These are phyloP conservation scores for Pseudohyphozyma bogoriensis DNA, from an alignment of 768 basidiomycete species.

Conservation along the genomic window DNA sequence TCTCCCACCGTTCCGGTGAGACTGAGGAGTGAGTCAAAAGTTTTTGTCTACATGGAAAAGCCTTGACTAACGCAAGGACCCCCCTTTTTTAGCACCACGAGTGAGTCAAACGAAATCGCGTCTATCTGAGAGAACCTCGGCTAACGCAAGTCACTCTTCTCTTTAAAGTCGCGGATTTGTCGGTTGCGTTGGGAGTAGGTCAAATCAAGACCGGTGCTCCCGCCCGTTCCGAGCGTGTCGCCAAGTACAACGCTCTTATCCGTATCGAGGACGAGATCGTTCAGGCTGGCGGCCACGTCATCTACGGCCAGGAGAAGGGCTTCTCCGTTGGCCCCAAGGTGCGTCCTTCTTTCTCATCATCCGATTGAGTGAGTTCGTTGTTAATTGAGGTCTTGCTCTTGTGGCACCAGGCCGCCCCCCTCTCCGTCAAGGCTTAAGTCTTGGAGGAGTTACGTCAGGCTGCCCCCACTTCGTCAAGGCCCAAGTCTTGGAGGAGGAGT, in stretches of 20 bases:
- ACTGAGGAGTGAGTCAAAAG: slow-evolving; percentile 49
- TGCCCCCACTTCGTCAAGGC: too few species aligned
- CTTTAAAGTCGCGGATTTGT: slow-evolving; percentile 91
- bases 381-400: background rate
- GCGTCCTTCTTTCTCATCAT: background rate
- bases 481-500: background rate
- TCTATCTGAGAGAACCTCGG: slow-evolving; percentile 11
- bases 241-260: slow-evolving; percentile 62
- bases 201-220: slow-evolving; percentile 99
- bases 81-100: slow-evolving; percentile 19
- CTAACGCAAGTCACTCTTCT: slow-evolving; percentile 68
- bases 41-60: background rate
- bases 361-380: background rate
- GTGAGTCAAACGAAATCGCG: too few species aligned
- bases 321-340: slow-evolving; percentile 64
- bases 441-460: too few species aligned
- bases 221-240: slow-evolving; percentile 76
- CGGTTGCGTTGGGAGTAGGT: slow-evolving; percentile 78
- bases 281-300: slow-evolving; percentile 46
- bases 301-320: slow-evolving; percentile 68
- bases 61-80: background rate
- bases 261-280: slow-evolving; percentile 79
- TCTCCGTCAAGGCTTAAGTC: too few species aligned
- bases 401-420: background rate
- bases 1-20: slow-evolving; percentile 97